Base-by-base conservation (phyloP, 495 filamentous ascomycete genomes). In the Penicillium roqueforti region DNA sequence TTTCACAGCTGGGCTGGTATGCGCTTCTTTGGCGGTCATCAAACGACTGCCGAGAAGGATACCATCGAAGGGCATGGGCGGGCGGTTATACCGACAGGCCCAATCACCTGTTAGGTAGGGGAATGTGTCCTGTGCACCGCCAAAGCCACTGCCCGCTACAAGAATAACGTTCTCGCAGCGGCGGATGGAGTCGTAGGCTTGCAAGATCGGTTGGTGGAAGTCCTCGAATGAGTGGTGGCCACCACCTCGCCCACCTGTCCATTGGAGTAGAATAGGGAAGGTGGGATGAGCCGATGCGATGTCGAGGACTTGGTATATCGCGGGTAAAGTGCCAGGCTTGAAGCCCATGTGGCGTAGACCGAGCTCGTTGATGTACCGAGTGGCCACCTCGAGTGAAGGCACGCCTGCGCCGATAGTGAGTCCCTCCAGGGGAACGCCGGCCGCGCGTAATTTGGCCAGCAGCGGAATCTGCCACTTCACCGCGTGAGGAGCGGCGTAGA, bases 391-490 rank as follows among this genome's bases (percentile, higher is more conserved):
- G 8, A 69, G 61, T 2, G 76, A 77, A 11, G 76, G 76, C 1
- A 79, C 73, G 31, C 76, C 76, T 0, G 76, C 76, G 50, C 76
- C 76, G 29, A 79, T 71, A 20, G 75, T 76, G 32, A 98, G 77
- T 60, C 93, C 93, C 61, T 97, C 91, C 52, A 98, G 89, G 5
- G 93, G 93, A 34, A 95, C 83, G 59, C 93, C 93, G 51, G 95
- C 88, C 14, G 88, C 80, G 39, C 92, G 83, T 32, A 98, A 78
- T 54, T 87, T 83, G 45, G 82, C 87, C 55, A 98, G 83, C 26
- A 98, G 76, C 38, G 93, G 91, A 45, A 97, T 95, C 69, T 98
- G 93, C 93, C 93, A 98, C 28, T 76, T 87, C 92, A 98, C 97
- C 29, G 92, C 91, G 47, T 87, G 83, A 16, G 93, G 93, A 63